Evolutionary conservation across 2,329 filamentous ascomycete species (phyloP), one percentile per base, ranked within the genome.

Genomic region (Penicillium paneum): DNA sequence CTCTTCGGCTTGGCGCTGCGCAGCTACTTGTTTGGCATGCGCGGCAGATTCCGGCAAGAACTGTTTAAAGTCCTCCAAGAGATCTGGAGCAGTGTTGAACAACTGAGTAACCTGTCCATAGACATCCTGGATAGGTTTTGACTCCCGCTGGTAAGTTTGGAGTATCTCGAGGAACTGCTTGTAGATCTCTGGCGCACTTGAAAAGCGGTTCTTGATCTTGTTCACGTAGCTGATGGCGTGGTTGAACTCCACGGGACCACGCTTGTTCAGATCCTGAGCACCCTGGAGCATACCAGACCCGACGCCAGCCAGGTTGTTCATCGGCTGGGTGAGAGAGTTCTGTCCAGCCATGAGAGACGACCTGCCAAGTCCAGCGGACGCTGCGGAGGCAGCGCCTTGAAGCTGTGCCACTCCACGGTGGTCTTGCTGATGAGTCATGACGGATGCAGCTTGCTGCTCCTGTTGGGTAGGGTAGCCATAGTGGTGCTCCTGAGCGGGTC

Each of bases 161-260:
- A 99, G 79, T 45, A 99, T 99, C 72, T 99, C 94, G 29, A 99
- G 82, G 69, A 99, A 99, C 70, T 99, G 93, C 74, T 99, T 99
- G 79, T 99, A 99, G 59, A 99, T 97, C 71, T 99, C 94, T 7
- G 94, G 94, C 61, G 96, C 92, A 67, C 92, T 88, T 65, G 96
- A 88, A 75, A 97, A 99, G 41, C 94, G 93, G 71, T 97, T 99
- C 91, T 99, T 99, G 67, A 99, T 99, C 77, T 99, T 99, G 71
- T 99, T 99, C 51, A 99, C 94, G 68, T 99, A 99, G 72, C 92
- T 97, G 60, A 99, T 99, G 0, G 94, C 94, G 75, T 99, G 94
- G 71, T 99, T 99, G 74, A 99, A 99, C 70, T 99, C 94, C 17
- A 99, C 94, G 1, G 94, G 94, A 0, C 92, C 93, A 52, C 92